phyloP scores from a whole-genome alignment of 2,329 filamentous ascomycete genomes.

The Grosmannia penicillata region DNA sequence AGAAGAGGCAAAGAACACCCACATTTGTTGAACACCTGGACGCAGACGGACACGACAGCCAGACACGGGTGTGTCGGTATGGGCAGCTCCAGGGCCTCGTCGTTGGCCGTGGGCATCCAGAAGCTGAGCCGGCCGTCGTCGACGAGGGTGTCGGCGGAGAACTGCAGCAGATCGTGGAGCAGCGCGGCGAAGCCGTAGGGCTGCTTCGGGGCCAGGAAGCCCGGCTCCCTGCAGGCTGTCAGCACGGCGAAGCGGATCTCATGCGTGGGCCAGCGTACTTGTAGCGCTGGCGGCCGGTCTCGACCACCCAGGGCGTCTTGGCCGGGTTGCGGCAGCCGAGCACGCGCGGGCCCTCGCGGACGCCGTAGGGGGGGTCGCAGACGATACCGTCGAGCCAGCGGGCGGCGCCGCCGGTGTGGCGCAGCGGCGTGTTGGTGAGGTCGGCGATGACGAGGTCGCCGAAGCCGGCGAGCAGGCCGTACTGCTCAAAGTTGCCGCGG shows the following conservation, averaged over 20 bases:
- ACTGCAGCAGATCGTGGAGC: conserved; percentile 77
- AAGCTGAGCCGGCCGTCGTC: conserved; percentile 70
- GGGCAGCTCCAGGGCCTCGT: conserved; percentile 59
- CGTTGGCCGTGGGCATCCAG: conserved; percentile 92
- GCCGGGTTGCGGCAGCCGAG: conserved; percentile 60
- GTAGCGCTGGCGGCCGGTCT: conserved; percentile 56
- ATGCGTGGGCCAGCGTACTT: no score
- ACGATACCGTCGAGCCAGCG: conserved; percentile 75
- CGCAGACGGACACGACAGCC: conserved; percentile 59
- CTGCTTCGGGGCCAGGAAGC: conserved; percentile 72
- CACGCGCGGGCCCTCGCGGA: conserved; percentile 81
- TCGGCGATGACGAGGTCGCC: conserved; percentile 76
- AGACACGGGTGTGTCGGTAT: conserved; percentile 66
- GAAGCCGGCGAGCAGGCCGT: conserved; percentile 49
- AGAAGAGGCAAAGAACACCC: conserved; percentile 8
- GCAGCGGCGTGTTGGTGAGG: conserved; percentile 72
- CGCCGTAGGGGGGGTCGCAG: conserved; percentile 92
- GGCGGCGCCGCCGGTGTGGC: conserved; percentile 14
- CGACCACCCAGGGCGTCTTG: conserved; percentile 43
- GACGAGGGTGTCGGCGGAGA: conserved; percentile 63
- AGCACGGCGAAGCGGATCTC: no score
- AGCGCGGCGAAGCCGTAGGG: conserved; percentile 87
- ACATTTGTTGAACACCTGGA: conserved; percentile 86
- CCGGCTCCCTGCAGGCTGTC: conserved; percentile 24
- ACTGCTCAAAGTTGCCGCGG: conserved; percentile 68